Conservation (phyloP, 345 rosid species). For the Toxicodendron radicans region DNA sequence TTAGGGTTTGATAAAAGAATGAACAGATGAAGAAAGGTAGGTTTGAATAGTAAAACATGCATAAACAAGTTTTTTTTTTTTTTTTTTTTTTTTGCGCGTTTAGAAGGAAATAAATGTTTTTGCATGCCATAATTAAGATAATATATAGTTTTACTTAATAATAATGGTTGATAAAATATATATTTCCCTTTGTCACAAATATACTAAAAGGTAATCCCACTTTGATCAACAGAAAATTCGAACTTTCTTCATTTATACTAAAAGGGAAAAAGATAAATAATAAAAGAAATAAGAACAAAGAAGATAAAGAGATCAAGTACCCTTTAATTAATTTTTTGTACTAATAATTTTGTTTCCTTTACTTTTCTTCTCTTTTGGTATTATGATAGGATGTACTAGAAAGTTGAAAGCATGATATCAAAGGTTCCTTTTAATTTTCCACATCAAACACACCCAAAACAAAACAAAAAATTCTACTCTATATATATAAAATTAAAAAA, state of each 20-base stretch:
- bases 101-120: not conserved
- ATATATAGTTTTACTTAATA: no score
- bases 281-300: not conserved
- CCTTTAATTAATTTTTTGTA: not conserved
- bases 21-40: slow-evolving; percentile 4
- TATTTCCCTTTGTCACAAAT: not conserved
- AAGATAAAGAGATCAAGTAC: not conserved
- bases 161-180: not conserved
- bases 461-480: no score
- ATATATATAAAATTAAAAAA: no score
- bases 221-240: no score
- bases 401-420: not conserved
- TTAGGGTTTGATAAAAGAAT: not conserved
- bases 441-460: not conserved
- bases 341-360: not conserved
- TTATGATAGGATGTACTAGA: not conserved
- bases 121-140: not conserved
- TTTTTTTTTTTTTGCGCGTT: no score
- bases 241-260: no score
- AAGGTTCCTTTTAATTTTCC: not conserved
- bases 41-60: not conserved
- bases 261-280: not conserved
- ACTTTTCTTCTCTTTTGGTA: not conserved
- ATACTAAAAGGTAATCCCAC: no score
- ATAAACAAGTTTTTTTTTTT: not conserved